Conservation (phyloP, 2,329 filamentous ascomycete genomes). For the Hymenoscyphus scutula region DNA sequence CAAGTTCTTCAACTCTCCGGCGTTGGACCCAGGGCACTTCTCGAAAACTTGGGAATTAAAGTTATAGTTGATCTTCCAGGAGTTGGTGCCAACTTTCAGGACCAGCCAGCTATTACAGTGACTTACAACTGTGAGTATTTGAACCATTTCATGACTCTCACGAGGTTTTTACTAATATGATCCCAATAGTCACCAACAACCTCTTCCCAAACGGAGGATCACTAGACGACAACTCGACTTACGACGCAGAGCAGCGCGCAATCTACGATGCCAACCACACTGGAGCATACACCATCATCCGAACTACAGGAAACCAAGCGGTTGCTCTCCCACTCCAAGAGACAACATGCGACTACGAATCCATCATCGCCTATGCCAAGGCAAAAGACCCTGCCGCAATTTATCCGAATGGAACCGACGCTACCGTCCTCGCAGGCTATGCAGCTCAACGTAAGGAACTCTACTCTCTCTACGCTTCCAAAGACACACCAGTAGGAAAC, state of each 20-base stretch:
- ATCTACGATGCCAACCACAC: constrained; percentile 17
- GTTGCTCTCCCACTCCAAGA: constrained; percentile 15
- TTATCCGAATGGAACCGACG: constrained; percentile 14
- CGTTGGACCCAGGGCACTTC: constrained; percentile 32
- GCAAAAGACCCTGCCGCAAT: constrained; percentile 15
- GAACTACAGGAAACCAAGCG: constrained; percentile 29
- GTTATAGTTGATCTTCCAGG: constrained; percentile 40
- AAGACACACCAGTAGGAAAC: constrained; percentile 7
- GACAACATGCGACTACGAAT: constrained; percentile 9
- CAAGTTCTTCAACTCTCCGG: constrained; percentile 28
- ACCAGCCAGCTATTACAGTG: constrained; percentile 28
- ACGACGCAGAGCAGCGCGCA: constrained; percentile 36
- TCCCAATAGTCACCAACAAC: constrained; percentile 15
- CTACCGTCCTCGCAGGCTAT: constrained; percentile 19
- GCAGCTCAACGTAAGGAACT: constrained; percentile 24
- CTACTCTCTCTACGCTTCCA: constrained; percentile 20
- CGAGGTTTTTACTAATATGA: not conserved
- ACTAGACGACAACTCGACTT: constrained; percentile 22
- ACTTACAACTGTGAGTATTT: constrained; percentile 17
- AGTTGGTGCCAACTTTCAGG: constrained; percentile 41
- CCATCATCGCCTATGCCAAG: constrained; percentile 14
- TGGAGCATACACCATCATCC: constrained; percentile 15
- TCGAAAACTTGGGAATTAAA: constrained; percentile 36
- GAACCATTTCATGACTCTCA: not conserved
- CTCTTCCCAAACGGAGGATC: constrained; percentile 13